Evolutionary conservation across 1,284 basidiomycete genomes (phyloP).

Genomic region (Pholiota adiposa): DNA sequence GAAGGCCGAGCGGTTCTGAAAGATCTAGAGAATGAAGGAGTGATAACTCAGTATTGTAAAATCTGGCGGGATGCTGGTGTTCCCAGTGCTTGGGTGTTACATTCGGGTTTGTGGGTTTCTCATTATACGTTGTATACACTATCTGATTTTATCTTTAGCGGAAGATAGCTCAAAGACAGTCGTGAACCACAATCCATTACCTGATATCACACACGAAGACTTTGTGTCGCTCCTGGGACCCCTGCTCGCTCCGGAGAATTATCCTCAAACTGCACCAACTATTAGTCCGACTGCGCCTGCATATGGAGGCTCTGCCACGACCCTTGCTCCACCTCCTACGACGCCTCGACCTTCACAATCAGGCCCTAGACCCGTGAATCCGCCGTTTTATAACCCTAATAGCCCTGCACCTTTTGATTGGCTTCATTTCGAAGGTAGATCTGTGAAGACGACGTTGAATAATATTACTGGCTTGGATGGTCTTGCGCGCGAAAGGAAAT

Average conservation of each 20-base stretch:
- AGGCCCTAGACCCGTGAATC: conserved; percentile 31
- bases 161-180: conserved; percentile 67
- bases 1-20: conserved; percentile 66
- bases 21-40: conserved; percentile 68
- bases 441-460: conserved; percentile 72
- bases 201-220: conserved; percentile 83
- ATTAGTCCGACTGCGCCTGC: conserved; percentile 25
- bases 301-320: conserved; percentile 28
- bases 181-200: conserved; percentile 83
- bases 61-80: conserved; percentile 71
- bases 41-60: conserved; percentile 75
- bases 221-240: conserved; percentile 79
- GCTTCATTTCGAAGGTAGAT: conserved; percentile 81
- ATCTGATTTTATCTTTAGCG: conserved; percentile 37
- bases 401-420: conserved; percentile 81
- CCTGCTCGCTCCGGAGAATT: conserved; percentile 78
- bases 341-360: conserved; percentile 43
- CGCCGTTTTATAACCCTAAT: conserved; percentile 44
- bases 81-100: conserved; percentile 80
- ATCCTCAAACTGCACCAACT: conserved; percentile 38
- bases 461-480: conserved; percentile 80
- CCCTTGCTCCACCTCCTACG: conserved; percentile 38
- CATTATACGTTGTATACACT: not conserved
- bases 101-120: conserved; percentile 54
- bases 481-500: conserved; percentile 77